Conservation (phyloP, 2,329 filamentous ascomycete species). For the Arthrobotrys sphaeroides region DNA sequence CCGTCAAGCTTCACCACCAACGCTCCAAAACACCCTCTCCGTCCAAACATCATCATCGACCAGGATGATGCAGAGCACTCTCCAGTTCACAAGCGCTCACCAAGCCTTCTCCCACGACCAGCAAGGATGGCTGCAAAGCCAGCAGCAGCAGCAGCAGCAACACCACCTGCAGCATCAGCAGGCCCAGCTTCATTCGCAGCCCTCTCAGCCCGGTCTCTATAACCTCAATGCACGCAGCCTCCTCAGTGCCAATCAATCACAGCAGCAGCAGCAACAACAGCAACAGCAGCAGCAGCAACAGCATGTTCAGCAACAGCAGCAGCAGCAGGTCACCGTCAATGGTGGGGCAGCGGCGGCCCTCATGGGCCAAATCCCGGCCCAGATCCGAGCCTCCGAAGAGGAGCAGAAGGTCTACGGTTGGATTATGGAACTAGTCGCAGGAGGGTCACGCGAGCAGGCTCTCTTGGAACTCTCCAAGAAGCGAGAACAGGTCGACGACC, state of each 20-base stretch:
- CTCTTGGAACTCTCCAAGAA: slow-evolving; percentile 98
- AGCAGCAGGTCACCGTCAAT: slow-evolving; percentile 67
- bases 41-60: slow-evolving; percentile 23
- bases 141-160: slow-evolving; percentile 55
- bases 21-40: too few species aligned
- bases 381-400: slow-evolving; percentile 56
- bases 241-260: slow-evolving; percentile 43
- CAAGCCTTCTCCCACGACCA: slow-evolving; percentile 57
- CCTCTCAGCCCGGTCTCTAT: slow-evolving; percentile 40
- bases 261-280: slow-evolving; percentile 30
- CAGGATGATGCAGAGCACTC: slow-evolving; percentile 51
- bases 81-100: slow-evolving; percentile 50
- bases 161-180: slow-evolving; percentile 55
- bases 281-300: slow-evolving; percentile 29
- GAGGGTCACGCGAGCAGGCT: slow-evolving; percentile 80
- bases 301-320: slow-evolving; percentile 62
- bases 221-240: slow-evolving; percentile 40
- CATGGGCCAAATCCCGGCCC: slow-evolving; percentile 44
- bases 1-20: background rate
- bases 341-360: slow-evolving; percentile 55
- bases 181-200: slow-evolving; percentile 47
- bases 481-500: slow-evolving; percentile 94
- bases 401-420: slow-evolving; percentile 58
- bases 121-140: slow-evolving; percentile 55
- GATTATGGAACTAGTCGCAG: slow-evolving; percentile 58